phyloP scores from a whole-genome alignment of 495 filamentous ascomycete genomes.

The Penicillium manginii region DNA sequence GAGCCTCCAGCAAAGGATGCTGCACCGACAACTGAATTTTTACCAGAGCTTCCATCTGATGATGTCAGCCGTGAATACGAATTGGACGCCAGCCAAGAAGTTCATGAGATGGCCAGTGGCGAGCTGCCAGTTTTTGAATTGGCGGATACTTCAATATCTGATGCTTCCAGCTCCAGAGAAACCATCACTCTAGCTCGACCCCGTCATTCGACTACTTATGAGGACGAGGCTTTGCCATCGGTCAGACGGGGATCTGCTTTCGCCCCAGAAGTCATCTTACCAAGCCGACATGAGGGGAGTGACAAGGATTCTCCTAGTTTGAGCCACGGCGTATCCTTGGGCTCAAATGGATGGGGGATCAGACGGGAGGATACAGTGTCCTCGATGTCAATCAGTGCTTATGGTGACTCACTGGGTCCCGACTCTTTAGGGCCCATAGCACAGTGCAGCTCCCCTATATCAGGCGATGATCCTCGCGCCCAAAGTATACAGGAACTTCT shows the following conservation, averaged over 20 bases:
- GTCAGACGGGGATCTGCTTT: slow-evolving; percentile 46
- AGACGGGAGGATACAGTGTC: slow-evolving; percentile 3
- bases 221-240: slow-evolving; percentile 34
- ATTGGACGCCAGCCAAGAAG: slow-evolving; percentile 42
- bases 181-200: slow-evolving; percentile 11
- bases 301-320: slow-evolving; percentile 9
- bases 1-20: slow-evolving; percentile 42
- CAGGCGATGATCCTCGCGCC: slow-evolving; percentile 27
- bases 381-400: slow-evolving; percentile 17
- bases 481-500: slow-evolving; percentile 40
- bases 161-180: slow-evolving; percentile 1
- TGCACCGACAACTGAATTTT: slow-evolving; percentile 25
- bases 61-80: slow-evolving; percentile 37
- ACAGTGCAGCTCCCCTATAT: slow-evolving; percentile 31
- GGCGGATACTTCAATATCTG: slow-evolving; percentile 39
- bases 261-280: slow-evolving; percentile 47
- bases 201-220: slow-evolving; percentile 11
- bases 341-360: not conserved
- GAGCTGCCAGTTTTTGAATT: slow-evolving; percentile 44
- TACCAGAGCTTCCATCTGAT: slow-evolving; percentile 42
- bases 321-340: slow-evolving; percentile 18
- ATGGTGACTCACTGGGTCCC: slow-evolving; percentile 4
- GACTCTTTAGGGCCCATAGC: slow-evolving; percentile 13
- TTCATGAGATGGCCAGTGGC: slow-evolving; percentile 52
- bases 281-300: slow-evolving; percentile 3